phyloP scores from a whole-genome alignment of 345 rosid genomes.

The Syzygium grande region DNA sequence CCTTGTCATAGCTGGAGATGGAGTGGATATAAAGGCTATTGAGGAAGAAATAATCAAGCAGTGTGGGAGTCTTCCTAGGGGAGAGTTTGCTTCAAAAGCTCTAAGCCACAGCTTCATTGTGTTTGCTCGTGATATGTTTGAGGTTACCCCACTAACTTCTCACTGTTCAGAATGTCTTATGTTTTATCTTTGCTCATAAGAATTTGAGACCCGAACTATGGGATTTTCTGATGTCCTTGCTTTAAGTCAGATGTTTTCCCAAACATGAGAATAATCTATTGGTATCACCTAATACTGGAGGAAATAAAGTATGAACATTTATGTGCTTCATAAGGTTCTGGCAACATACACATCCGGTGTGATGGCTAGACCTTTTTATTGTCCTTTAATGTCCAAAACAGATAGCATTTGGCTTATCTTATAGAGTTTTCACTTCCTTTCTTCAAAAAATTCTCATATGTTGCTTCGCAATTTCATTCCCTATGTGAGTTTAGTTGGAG shows the following conservation, averaged over 20 bases:
- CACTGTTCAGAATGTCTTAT: background rate
- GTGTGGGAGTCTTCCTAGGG: conserved; percentile 68
- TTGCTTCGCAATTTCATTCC: background rate
- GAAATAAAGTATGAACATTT: background rate
- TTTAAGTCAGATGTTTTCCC: background rate
- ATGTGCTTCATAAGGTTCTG: background rate
- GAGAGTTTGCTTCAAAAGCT: conserved; percentile 78
- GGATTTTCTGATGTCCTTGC: background rate
- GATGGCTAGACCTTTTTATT: background rate
- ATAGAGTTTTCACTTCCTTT: background rate
- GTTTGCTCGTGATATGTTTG: conserved; percentile 71
- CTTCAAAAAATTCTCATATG: background rate
- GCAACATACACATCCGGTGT: background rate
- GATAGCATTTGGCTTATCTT: background rate
- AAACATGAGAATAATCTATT: background rate
- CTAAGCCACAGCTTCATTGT: conserved; percentile 77
- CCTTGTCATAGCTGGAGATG: conserved; percentile 72
- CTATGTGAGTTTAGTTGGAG: background rate
- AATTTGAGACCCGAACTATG: background rate
- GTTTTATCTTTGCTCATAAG: background rate
- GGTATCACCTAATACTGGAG: background rate
- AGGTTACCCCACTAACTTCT: conserved; percentile 34
- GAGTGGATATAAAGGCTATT: conserved; percentile 59
- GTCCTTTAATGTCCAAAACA: background rate
- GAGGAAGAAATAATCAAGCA: conserved; percentile 74